Evolutionary conservation across 2,329 filamentous ascomycete species (phyloP).

Genomic region (Hymenotorrendiella dingleyae): DNA sequence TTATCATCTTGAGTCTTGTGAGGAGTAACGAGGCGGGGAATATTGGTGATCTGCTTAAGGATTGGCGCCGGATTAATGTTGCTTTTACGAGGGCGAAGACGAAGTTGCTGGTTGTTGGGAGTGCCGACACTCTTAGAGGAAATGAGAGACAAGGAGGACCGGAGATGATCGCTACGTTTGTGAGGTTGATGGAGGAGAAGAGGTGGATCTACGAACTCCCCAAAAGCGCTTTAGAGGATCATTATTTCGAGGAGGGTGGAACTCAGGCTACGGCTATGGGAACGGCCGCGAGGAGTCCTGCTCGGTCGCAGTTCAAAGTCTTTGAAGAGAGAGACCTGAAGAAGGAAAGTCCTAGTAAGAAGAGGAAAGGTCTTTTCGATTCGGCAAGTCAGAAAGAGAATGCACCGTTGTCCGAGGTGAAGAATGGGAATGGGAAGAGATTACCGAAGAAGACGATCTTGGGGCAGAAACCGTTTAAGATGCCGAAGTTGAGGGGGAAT

Average conservation of each 20-base stretch:
- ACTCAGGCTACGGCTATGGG: slow-evolving; percentile 40
- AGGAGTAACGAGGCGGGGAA: slow-evolving; percentile 74
- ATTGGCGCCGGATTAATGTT: slow-evolving; percentile 92
- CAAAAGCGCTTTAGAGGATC: slow-evolving; percentile 55
- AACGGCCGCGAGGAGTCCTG: slow-evolving; percentile 12
- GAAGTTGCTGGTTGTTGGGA: slow-evolving; percentile 85
- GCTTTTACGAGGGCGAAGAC: slow-evolving; percentile 89
- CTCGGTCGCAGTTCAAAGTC: slow-evolving; percentile 11
- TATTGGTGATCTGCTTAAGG: slow-evolving; percentile 87
- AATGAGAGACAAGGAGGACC: slow-evolving; percentile 60
- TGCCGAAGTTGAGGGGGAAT: slow-evolving; percentile 15
- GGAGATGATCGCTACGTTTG: slow-evolving; percentile 70
- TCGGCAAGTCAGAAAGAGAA: background rate
- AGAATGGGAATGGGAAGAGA: slow-evolving; percentile 5
- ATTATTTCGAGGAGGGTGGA: slow-evolving; percentile 53
- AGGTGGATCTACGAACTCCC: slow-evolving; percentile 78
- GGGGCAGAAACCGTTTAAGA: slow-evolving; percentile 50
- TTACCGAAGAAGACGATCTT: slow-evolving; percentile 50
- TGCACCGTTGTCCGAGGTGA: no score
- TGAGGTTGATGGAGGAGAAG: slow-evolving; percentile 68
- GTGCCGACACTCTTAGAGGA: slow-evolving; percentile 63
- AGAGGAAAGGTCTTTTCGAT: background rate
- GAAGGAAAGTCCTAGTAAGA: no score
- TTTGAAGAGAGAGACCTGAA: slow-evolving; percentile 3
- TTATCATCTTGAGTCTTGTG: slow-evolving; percentile 81